Conservation (phyloP, 2,329 filamentous ascomycete species). For the Chaetomium globosum region DNA sequence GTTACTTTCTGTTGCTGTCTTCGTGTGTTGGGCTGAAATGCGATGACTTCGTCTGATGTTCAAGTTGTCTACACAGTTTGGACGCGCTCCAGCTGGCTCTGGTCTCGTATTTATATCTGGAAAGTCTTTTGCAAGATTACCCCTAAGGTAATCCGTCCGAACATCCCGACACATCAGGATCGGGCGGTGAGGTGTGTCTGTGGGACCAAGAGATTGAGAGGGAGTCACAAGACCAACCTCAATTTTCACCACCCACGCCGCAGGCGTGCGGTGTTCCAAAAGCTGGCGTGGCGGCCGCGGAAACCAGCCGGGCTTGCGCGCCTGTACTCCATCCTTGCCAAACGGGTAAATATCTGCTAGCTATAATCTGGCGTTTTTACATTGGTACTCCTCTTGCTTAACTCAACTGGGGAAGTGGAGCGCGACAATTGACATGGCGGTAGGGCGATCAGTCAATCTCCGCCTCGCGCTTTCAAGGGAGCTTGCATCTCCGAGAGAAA, state of each 20-base stretch:
- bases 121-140: slow-evolving; percentile 9
- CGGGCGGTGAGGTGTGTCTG: slow-evolving; percentile 30
- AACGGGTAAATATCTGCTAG: slow-evolving; percentile 22
- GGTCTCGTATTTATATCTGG: slow-evolving; percentile 24
- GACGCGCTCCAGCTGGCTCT: neutral
- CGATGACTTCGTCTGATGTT: slow-evolving; percentile 1
- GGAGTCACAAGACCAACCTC: slow-evolving; percentile 34
- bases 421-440: slow-evolving; percentile 20
- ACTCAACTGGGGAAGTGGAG: slow-evolving; percentile 28
- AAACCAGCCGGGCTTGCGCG: slow-evolving; percentile 15
- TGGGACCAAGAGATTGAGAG: slow-evolving; percentile 32
- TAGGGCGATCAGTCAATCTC: slow-evolving; percentile 18
- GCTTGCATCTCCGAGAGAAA: slow-evolving; percentile 6
- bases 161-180: slow-evolving; percentile 15
- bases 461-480: slow-evolving; percentile 1
- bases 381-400: slow-evolving; percentile 15
- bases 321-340: slow-evolving; percentile 20
- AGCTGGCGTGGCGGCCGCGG: slow-evolving; percentile 19
- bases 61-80: neutral
- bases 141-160: slow-evolving; percentile 6
- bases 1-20: no score
- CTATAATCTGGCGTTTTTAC: slow-evolving; percentile 20
- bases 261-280: slow-evolving; percentile 17
- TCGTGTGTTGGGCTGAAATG: neutral
- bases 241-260: slow-evolving; percentile 28